Base-by-base conservation (phyloP, 805 yeast species). In the Hanseniaspora guilliermondii region DNA sequence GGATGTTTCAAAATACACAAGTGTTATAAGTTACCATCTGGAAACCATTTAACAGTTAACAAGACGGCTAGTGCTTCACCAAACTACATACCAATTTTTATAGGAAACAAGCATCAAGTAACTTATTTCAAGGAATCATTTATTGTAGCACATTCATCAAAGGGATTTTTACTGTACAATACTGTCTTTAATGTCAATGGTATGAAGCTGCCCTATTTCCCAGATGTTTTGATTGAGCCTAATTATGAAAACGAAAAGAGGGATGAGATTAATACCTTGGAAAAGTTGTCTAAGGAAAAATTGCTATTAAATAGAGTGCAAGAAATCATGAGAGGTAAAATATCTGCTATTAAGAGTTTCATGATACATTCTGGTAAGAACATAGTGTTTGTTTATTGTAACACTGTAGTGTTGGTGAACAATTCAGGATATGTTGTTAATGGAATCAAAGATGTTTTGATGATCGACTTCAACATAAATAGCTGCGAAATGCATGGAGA, bases 371-470 rank as follows among this genome's bases (percentile, higher is more conserved):
- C 78, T 47, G 71, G 76, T 52, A 68, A 71, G 14, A 77, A 77
- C 50, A 76, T 81, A 53, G 66, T 85, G 14, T 64, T 85, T 46
- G 83, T 85, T 37, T 87, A 85, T 68, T 84, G 77, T 55, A 80
- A 80, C 53, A 80, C 83, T 60, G 87, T 86, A 4, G 70, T 86
- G 2, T 80, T 80, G 56, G 75, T 82, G 56, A 80, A 83, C 62
- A 74, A 76, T 47, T 70, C 73, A 40, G 85, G 85, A 3, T 73
- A 74, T 57, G 69, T 80, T 38, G 73, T 77, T 8, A 61, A 68
- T 38, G 65, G 69, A 60, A 68, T 66, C 41, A 60, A 62, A 9
- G 73, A 70, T 57, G 67, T 73, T 6, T 59, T 73, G 47, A 73
- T 73, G 6, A 64, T 74, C 56, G 73, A 72, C 55, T 73, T 73